A percentile compares a stretch with the other conserved stretches of the same genome.
Conservation (phyloP, 495 filamentous ascomycete species). For the Pseudevernia furfuracea region DNA sequence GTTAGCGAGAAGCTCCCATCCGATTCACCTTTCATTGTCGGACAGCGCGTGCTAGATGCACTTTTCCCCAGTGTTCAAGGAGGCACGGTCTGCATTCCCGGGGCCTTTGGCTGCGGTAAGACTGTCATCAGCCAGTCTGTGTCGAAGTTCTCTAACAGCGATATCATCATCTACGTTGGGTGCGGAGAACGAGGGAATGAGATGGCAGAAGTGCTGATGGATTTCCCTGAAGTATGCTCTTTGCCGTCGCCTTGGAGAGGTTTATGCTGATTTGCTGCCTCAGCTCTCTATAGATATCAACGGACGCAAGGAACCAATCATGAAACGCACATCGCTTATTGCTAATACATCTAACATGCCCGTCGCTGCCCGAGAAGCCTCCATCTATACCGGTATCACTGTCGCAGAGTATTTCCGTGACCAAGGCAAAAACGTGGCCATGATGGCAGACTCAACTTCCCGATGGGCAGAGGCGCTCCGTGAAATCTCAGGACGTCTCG, state of each 20-base stretch:
- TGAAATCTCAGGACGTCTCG: slow-evolving; percentile 97
- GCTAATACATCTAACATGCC: slow-evolving; percentile 99
- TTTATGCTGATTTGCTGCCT: slow-evolving; percentile 11
- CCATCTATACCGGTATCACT: slow-evolving; percentile 98
- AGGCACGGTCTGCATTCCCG: slow-evolving; percentile 95
- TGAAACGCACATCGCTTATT: slow-evolving; percentile 98
- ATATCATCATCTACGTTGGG: slow-evolving; percentile 97
- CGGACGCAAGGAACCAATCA: slow-evolving; percentile 94
- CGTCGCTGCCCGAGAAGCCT: slow-evolving; percentile 95
- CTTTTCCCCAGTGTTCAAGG: slow-evolving; percentile 97
- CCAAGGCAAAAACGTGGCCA: slow-evolving; percentile 93
- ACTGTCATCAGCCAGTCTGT: slow-evolving; percentile 97
- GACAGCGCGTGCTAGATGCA: slow-evolving; percentile 91
- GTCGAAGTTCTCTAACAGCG: slow-evolving; percentile 99
- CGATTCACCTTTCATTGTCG: slow-evolving; percentile 84
- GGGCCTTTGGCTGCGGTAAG: slow-evolving; percentile 98
- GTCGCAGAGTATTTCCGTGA: slow-evolving; percentile 98
- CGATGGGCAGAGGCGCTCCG: slow-evolving; percentile 97
- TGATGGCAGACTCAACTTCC: slow-evolving; percentile 99
- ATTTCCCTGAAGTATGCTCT: slow-evolving; percentile 68
- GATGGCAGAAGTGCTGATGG: slow-evolving; percentile 99
- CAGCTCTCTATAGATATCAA: slow-evolving; percentile 82
- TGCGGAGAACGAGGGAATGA: slow-evolving; percentile 98
- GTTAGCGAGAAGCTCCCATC: slow-evolving; percentile 83
- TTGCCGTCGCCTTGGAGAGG: neutral